Evolutionary conservation across 2,329 filamentous ascomycete species (phyloP), one percentile per base, ranked within the genome.

Genomic region (Neodidymelliopsis sp.): DNA sequence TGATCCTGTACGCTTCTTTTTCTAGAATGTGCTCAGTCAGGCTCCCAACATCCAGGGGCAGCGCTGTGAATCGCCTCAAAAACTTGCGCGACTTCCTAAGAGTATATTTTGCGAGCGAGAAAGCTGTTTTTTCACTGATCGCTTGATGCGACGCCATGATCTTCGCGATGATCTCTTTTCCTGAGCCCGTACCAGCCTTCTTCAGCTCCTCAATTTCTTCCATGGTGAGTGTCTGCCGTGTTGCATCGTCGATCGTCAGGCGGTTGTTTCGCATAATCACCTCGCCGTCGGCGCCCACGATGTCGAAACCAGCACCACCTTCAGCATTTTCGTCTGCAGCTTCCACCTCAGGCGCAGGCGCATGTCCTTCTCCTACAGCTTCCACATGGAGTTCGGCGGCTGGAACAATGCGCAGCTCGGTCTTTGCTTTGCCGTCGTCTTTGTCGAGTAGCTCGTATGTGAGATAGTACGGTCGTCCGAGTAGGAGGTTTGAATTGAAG

Each of bases 31-130:
- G 95, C 59, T 91, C 84, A 15, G 86, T 85, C 54, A 97, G 77
- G 56, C 85, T 81, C 0, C 86, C 81, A 11, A 95, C 85, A 66
- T 97, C 91, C 60, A 97, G 76, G 0, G 93, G 93, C 40, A 96
- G 73, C 1, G 94, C 84, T 0, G 89, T 90, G 66, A 99, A 97
- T 10, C 91, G 82, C 63, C 89, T 87, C 56, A 97, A 82, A 70
- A 96, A 97, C 74, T 99, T 99, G 70, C 87, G 92, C 57, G 90
- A 88, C 77, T 99, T 99, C 34, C 96, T 81, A 13, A 97, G 78
- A 66, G 94, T 96, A 75, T 99, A 99, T 73, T 99, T 99, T 31
- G 93, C 92, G 49, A 97, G 79, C 2, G 91, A 95, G 67, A 95
- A 99, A 0, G 86, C 82, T 0, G 94, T 97, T 80, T 99, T 99